Conservation (phyloP, 768 basidiomycete genomes). For the Infundibulicybe gibba region DNA sequence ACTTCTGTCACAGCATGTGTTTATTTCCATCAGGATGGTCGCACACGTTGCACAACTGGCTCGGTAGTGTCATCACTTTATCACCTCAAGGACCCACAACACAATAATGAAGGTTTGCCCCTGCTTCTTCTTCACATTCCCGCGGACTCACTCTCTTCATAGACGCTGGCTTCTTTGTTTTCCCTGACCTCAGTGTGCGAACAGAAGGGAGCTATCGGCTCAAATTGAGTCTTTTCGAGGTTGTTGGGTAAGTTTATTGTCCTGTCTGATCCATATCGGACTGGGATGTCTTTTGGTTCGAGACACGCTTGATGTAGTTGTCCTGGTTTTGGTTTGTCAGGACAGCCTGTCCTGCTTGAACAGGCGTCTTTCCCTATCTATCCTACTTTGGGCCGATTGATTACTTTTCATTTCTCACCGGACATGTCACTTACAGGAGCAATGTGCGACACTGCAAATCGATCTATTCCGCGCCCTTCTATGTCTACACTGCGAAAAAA, state of each 20-base stretch:
- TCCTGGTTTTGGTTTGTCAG: too few relatives aligned
- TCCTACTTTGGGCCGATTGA: too few relatives aligned
- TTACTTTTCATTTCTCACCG: neutral
- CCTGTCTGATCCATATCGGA: neutral
- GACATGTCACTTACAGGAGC: slow-evolving; percentile 40
- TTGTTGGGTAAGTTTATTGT: slow-evolving; percentile 69
- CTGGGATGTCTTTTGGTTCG: too few relatives aligned
- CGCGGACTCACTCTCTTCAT: slow-evolving; percentile 23
- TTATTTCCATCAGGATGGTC: slow-evolving; percentile 58
- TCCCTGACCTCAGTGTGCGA: slow-evolving; percentile 89
- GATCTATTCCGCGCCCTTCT: slow-evolving; percentile 85
- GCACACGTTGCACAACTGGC: slow-evolving; percentile 89
- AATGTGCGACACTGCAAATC: slow-evolving; percentile 89
- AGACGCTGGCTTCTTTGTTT: slow-evolving; percentile 94
- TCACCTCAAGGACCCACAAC: slow-evolving; percentile 75
- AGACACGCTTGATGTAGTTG: too few relatives aligned
- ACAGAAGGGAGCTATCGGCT: slow-evolving; percentile 89
- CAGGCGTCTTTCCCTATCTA: too few relatives aligned
- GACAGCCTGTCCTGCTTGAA: too few relatives aligned
- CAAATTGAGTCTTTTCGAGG: slow-evolving; percentile 76
- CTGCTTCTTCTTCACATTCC: neutral
- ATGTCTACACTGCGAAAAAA: slow-evolving; percentile 95
- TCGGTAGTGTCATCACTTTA: slow-evolving; percentile 88
- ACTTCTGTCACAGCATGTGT: neutral
- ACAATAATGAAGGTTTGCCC: slow-evolving; percentile 39